Evolutionary conservation across 768 basidiomycete genomes (phyloP).

Genomic region (Boletus edulis): DNA sequence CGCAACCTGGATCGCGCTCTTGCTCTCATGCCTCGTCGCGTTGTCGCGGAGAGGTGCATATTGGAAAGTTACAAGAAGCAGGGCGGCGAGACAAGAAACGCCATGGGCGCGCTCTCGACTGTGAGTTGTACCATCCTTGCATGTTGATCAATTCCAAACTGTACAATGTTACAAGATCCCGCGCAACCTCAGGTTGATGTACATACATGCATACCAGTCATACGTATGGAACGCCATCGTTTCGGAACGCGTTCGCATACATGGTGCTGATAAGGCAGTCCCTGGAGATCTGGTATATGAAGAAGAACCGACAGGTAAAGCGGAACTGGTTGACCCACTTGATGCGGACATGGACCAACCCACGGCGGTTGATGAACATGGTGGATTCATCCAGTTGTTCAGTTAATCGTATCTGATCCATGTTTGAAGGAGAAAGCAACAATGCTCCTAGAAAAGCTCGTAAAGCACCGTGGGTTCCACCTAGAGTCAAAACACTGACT

Average conservation of each 20-base stretch:
- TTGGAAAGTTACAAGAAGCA: conserved; percentile 88
- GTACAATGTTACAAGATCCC: conserved; percentile 67
- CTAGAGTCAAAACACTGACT: conserved; percentile 73
- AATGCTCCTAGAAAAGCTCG: conserved; percentile 20
- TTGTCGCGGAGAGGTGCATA: conserved; percentile 91
- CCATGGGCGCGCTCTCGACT: conserved; percentile 83
- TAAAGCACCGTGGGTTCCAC: conserved; percentile 54
- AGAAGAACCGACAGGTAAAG: conserved; percentile 26
- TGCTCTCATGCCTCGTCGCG: conserved; percentile 82
- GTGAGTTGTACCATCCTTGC: conserved; percentile 39
- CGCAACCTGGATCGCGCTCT: conserved; percentile 79
- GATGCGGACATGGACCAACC: conserved; percentile 33
- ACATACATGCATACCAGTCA: conserved; percentile 97
- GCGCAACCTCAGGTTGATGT: conserved; percentile 92
- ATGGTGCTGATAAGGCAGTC: conserved; percentile 71
- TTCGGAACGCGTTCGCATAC: conserved; percentile 83
- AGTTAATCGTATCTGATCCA: conserved; percentile 3
- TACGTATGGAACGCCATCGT: conserved; percentile 99
- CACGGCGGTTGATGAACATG: conserved; percentile 32
- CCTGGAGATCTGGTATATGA: conserved; percentile 92
- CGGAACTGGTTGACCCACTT: conserved; percentile 24
- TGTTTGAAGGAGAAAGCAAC: conserved; percentile 19
- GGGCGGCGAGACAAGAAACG: conserved; percentile 73
- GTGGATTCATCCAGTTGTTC: conserved; percentile 19
- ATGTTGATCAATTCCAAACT: neutral